Evolutionary conservation across 208 protist species (phyloP), one percentile per base, ranked within the genome.

Genomic region (Crithidia expoeki): DNA sequence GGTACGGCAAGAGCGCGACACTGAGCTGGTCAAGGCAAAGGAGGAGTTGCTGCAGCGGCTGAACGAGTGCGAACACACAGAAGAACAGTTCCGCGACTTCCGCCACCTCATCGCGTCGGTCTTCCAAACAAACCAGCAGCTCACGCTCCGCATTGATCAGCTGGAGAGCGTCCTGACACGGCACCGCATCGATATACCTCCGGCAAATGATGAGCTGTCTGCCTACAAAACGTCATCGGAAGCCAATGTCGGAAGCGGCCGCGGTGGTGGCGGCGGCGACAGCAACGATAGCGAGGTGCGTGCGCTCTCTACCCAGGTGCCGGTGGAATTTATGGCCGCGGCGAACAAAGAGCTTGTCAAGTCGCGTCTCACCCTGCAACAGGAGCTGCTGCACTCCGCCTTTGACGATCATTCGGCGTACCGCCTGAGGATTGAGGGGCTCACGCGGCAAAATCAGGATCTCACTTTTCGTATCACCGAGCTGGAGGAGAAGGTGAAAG

Each of bases 391-490:
- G 42, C 76, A 83, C 68, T 86, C 77, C 63, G 86, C 89, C 21
- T 92, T 90, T 67, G 86, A 94, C 66, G 83, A 90, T 61, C 80
- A 77, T 65, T 79, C 79, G 5, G 86, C 89, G 17, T 90, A 90
- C 63, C 79, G 84, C 25, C 71, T 90, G 49, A 75, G 89, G 49
- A 66, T 94, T n/a, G 76, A 62, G 68, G 75, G 74, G 2, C 81
- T 94, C 32, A 75, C 79, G 28, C 42, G 71, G 25, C 63, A 89
- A 34, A 94, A 92, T 50, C 50, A 61, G 28, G 59, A 78, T 12
- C 78, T 94, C 44, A 67, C 72, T 28, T 66, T 71, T 33, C 75
- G 83, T 32, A 69, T 92, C 23, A 53, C 63, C 1, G 47, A 72
- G 34, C 67, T 87, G 27, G 73, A 90, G 72, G 59, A 76, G 61